Evolutionary conservation across 176 grass and related monocot genomes (phyloP), one percentile per base, ranked within the genome.

Genomic region (Oryza officinalis): DNA sequence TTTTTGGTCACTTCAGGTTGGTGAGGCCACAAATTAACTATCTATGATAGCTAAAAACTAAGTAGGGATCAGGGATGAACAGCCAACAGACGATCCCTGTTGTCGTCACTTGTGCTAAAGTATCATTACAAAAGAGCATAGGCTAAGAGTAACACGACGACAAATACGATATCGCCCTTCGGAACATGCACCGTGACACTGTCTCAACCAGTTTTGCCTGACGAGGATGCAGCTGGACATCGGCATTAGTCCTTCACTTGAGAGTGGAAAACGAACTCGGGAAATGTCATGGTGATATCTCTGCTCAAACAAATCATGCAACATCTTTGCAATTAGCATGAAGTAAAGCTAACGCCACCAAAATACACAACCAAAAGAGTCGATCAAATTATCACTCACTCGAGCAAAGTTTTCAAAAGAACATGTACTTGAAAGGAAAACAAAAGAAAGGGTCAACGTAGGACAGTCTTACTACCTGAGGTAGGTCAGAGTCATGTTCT

Each of bases 401-500:
- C 6, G 27, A 65, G 63, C 32, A 45, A 45, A 43, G 46, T 49
- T 49, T 15, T 17, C 2, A 49, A 14, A 49, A 4, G 14, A 50
- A 50, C 15, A 14, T 35, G 15, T 45, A 13, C 11, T 4, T 37
- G 31, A 22, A 20, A 10, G 8, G 10, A 33, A 10, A 35, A 35
- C 33, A 35, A 18, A 32, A 18, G 8, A 22, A 43, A 23, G 32
- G 18, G 10, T 23, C 49, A 54, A 54, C 4, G 7, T 9, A 71
- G 31, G n/a, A n/a, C 15, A 14, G 9, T 33, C 7, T 69, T 47
- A 91, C 90, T 30, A 91, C 86, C 37, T 83, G 23, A 92, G 86
- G 67, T 88, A 88, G 8, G 60, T 38, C 26, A 88, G 72, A 6
- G 82, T 88, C 78, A 92, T 92, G 27, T 92, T 92, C 78, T 88